Percentiles rank a stretch among this genome's conserved stretches.
phyloP scores from a whole-genome alignment of 352 stramenopile species.

The Phytophthora vignae region DNA sequence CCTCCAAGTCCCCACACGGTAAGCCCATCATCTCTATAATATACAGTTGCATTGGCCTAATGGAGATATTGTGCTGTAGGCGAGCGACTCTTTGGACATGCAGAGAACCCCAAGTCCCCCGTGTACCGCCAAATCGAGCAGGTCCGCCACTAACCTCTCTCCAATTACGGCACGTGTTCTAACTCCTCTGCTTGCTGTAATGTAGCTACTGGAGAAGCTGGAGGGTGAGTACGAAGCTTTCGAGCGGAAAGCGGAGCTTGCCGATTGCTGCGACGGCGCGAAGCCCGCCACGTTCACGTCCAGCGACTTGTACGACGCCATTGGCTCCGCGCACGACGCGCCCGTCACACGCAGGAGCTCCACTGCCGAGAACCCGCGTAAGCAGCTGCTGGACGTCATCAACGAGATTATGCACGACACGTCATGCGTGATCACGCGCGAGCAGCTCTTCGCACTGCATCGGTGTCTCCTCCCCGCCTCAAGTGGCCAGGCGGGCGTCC shows the following conservation, averaged over 20 bases:
- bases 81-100: slow-evolving; percentile 55
- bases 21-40: slow-evolving; percentile 3
- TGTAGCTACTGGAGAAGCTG: slow-evolving; percentile 53
- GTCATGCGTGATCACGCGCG: slow-evolving; percentile 56
- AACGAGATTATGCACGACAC: slow-evolving; percentile 73
- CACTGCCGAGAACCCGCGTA: slow-evolving; percentile 32
- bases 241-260: slow-evolving; percentile 48
- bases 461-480: slow-evolving; percentile 54
- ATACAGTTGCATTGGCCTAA: neutral
- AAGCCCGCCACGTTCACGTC: slow-evolving; percentile 57
- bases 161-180: neutral
- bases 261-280: slow-evolving; percentile 44
- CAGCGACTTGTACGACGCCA: slow-evolving; percentile 80
- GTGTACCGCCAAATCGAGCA: slow-evolving; percentile 66
- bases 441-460: slow-evolving; percentile 72
- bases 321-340: slow-evolving; percentile 65
- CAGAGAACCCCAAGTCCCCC: slow-evolving; percentile 64
- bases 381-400: slow-evolving; percentile 62
- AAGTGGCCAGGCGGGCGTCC: slow-evolving; percentile 54
- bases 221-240: slow-evolving; percentile 72
- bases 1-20: slow-evolving; percentile 35
- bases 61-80: slow-evolving; percentile 26
- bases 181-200: too few relatives aligned
- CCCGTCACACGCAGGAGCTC: slow-evolving; percentile 19
- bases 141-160: slow-evolving; percentile 30